Evolutionary conservation across 148 eudicot species (phyloP), one percentile per base, ranked within the genome.

Genomic region (Vaccinium vitisidaea): DNA sequence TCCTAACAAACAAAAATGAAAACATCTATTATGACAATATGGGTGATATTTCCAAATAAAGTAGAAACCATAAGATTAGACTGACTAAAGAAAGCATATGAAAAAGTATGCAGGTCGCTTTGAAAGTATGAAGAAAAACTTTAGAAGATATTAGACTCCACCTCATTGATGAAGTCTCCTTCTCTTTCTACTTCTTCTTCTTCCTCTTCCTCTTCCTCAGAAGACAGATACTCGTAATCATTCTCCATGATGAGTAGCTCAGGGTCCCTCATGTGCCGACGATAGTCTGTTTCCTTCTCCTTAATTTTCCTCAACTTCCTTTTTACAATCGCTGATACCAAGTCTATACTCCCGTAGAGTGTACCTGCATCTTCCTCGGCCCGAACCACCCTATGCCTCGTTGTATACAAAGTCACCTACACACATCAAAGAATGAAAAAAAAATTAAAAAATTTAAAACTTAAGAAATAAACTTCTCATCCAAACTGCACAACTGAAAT

Each of bases 241-340:
- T 87, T 87, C 39, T 46, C 76, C 36, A 86, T 16, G 39, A 75
- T 46, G 14, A 86, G 30, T 15, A 65, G 83, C 69, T 84, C 92
- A 55, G 93, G 90, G 25, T 94, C 98, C 84, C 93, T 93, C 94
- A 93, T 91, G 87, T 92, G 99, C 19, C 97, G 91, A 75, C 96
- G 96, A 87, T 92, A 95, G 81, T 96, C 98, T 4, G 95, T 82
- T 49, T 91, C 99, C 86, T 96, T 96, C 88, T 96, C 99, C 90
- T 96, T 96, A 78, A 94, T 93, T 90, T 94, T 96, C 89, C 98
- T 90, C 86, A 96, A 86, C 75, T 96, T 96, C 86, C 98, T 92
- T 46, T 93, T 94, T 77, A 96, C 86, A 69, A 94, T 87, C 4
- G 98, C 89, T 39, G 99, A 91, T 14, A 92, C 99, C 92, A 93